phyloP scores from a whole-genome alignment of 305 asterid species.

The Fraxinus angustifolia region DNA sequence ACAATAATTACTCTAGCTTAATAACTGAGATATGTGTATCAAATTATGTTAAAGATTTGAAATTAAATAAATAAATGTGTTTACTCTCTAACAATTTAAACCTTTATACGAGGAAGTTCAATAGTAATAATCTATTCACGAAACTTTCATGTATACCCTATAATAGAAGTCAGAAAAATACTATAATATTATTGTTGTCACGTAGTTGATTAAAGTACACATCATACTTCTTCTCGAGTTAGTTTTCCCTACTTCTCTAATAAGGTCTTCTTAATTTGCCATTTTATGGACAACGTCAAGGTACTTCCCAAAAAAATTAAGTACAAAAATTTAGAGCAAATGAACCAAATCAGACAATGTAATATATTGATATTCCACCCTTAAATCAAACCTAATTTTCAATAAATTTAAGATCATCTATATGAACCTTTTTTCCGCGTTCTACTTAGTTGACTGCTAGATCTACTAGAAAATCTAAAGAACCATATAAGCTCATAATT shows the following conservation, averaged over 20 bases:
- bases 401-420: neutral
- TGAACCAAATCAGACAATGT: neutral
- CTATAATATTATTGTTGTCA: neutral
- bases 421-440: neutral
- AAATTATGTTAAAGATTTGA: neutral
- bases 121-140: neutral
- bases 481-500: neutral
- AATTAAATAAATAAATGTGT: neutral
- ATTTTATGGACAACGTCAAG: neutral
- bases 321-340: neutral
- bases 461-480: neutral
- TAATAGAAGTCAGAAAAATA: neutral
- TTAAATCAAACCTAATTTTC: neutral
- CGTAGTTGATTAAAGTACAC: neutral
- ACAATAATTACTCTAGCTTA: too few species aligned
- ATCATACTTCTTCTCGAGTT: too few species aligned
- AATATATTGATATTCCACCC: neutral
- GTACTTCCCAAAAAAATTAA: neutral
- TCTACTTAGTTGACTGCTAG: neutral
- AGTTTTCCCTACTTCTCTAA: too few species aligned
- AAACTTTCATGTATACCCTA: too few species aligned
- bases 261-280: too few species aligned
- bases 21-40: too few species aligned
- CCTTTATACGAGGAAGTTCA: too few species aligned
- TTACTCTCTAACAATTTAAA: neutral